phyloP scores from a whole-genome alignment of 306 rosid species.

The Cyclanthera cordifolia region DNA sequence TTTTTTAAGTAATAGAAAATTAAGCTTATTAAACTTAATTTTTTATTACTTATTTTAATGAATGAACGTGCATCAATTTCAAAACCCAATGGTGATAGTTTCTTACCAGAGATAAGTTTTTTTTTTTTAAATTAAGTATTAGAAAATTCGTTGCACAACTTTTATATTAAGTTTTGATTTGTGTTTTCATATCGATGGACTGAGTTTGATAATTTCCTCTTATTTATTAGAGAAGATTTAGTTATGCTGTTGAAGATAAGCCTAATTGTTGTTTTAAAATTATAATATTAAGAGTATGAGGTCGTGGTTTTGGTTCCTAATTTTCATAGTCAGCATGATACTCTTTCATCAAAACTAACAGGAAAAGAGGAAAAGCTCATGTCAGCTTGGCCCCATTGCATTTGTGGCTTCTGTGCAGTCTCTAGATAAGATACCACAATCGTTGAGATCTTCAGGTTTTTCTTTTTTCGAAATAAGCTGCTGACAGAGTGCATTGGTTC shows the following conservation, averaged over 20 bases:
- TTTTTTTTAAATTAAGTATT: too few species aligned
- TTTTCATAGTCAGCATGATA: not conserved
- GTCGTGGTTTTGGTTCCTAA: not conserved
- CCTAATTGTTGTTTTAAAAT: not conserved
- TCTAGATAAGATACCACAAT: slow-evolving; percentile 62
- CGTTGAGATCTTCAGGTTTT: slow-evolving; percentile 87
- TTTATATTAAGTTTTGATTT: not conserved
- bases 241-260: not conserved
- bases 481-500: not conserved
- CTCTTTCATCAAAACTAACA: not conserved
- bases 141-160: not conserved
- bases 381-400: slow-evolving; percentile 81
- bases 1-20: too few species aligned
- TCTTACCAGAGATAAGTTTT: too few species aligned
- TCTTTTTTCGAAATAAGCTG: slow-evolving; percentile 11
- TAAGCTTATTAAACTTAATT: too few species aligned
- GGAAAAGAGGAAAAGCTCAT: slow-evolving; percentile 23
- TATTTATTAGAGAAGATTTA: not conserved
- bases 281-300: not conserved
- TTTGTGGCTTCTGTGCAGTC: slow-evolving; percentile 35
- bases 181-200: not conserved
- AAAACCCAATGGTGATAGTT: not conserved
- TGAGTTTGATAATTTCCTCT: not conserved
- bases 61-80: too few species aligned
- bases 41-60: too few species aligned